Conservation (phyloP, 306 rosid genomes). For the Aeschynomene evenia region DNA sequence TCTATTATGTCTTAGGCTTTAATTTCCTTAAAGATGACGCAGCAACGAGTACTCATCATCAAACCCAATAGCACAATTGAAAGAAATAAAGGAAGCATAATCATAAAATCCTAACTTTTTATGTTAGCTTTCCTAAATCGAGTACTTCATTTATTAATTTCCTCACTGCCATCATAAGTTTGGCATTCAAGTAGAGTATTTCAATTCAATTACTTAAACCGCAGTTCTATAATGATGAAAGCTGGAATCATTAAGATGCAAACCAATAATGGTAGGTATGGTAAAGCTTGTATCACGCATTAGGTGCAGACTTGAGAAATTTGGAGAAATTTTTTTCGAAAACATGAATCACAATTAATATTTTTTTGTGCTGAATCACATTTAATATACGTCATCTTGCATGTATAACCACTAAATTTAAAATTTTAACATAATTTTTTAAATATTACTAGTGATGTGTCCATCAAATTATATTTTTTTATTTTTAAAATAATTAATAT, state of each 20-base stretch:
- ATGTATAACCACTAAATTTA: no score
- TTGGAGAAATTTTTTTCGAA: no score
- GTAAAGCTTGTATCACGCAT: neutral
- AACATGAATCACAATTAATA: no score
- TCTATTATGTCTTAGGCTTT: neutral
- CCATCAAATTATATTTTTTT: no score
- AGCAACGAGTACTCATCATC: neutral
- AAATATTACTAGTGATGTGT: no score
- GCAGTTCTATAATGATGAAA: neutral
- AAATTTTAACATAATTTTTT: no score
- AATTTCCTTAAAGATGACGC: conserved; percentile 26
- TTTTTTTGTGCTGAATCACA: no score
- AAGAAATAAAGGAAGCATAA: neutral
- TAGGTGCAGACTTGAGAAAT: neutral
- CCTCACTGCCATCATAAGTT: neutral
- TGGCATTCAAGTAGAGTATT: neutral
- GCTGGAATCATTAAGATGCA: neutral
- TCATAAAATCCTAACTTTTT: neutral
- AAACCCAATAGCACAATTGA: neutral
- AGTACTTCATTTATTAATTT: neutral
- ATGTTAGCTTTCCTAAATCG: neutral
- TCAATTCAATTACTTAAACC: neutral
- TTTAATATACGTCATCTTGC: no score
- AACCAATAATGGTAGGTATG: neutral
- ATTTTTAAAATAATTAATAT: no score